Percentiles rank a stretch among this genome's conserved stretches.
These are phyloP conservation scores for Alternaria burnsii DNA, from an alignment of 2,329 filamentous ascomycete genomes.

Conservation along the genomic window DNA sequence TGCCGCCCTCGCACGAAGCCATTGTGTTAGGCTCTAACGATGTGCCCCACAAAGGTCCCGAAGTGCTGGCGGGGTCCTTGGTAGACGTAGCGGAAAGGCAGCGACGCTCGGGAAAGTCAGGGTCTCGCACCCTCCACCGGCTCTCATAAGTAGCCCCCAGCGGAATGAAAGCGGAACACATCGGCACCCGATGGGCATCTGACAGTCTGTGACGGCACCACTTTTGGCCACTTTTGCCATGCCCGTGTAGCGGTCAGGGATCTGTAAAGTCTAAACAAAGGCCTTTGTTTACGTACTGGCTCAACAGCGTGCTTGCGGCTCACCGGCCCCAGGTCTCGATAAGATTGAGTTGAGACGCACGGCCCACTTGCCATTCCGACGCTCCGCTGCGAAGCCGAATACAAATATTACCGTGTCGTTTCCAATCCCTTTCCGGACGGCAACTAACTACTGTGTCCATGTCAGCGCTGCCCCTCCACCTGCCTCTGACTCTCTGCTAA, in stretches of 20 bases:
- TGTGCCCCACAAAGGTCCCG: slow-evolving; percentile 9
- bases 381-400: slow-evolving; percentile 19
- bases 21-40: background rate
- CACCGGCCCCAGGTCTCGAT: background rate
- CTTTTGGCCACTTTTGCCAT: slow-evolving; percentile 21
- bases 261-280: background rate
- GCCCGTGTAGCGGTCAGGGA: background rate
- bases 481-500: slow-evolving; percentile 17
- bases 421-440: slow-evolving; percentile 34
- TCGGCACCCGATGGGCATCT: slow-evolving; percentile 14
- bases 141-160: background rate
- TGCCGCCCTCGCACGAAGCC: background rate
- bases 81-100: slow-evolving; percentile 8
- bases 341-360: slow-evolving; percentile 8
- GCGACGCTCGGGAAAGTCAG: slow-evolving; percentile 5
- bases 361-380: slow-evolving; percentile 7
- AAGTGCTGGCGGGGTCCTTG: slow-evolving; percentile 6
- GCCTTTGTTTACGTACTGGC: background rate
- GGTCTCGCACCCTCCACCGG: background rate
- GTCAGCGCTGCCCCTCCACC: slow-evolving; percentile 25
- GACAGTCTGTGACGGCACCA: slow-evolving; percentile 38
- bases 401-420: slow-evolving; percentile 40
- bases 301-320: background rate
- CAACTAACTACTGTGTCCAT: slow-evolving; percentile 33
- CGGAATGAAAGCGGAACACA: slow-evolving; percentile 16